Evolutionary conservation across 495 filamentous ascomycete genomes (phyloP).

Genomic region (Daldinia loculata): DNA sequence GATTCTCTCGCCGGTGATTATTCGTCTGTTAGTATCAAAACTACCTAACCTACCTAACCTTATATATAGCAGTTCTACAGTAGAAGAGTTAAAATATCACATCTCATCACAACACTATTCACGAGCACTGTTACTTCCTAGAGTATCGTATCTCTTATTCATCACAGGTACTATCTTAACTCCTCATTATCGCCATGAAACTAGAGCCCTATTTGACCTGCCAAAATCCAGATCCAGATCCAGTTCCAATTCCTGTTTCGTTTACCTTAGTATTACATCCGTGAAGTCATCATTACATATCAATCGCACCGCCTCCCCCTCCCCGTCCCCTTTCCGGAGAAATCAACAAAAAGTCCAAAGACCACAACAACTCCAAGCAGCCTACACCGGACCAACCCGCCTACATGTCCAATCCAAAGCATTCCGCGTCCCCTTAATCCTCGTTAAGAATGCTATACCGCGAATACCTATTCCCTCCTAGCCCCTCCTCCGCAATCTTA

Average conservation of each 20-base stretch:
- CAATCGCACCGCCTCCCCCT: neutral
- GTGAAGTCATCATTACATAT: conserved; percentile 35
- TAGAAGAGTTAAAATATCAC: neutral
- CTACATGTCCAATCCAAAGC: neutral
- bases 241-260: conserved; percentile 2
- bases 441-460: conserved; percentile 48
- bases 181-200: conserved; percentile 21
- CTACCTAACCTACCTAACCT: no score
- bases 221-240: conserved; percentile 17
- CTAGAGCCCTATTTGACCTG: conserved; percentile 12
- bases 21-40: no score
- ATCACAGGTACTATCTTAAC: neutral
- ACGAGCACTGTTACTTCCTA: neutral
- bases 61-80: neutral
- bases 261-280: conserved; percentile 35
- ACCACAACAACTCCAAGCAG: neutral
- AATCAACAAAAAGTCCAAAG: neutral
- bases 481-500: conserved; percentile 84
- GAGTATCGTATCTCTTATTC: neutral
- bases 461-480: conserved; percentile 39
- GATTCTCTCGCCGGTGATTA: no score
- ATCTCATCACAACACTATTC: neutral
- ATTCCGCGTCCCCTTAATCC: conserved; percentile 24
- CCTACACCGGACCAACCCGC: neutral
- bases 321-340: conserved; percentile 1